A percentile compares a stretch with the other conserved stretches of the same genome.
Conservation (phyloP, 164 flowering plant species). For the Echeveria elegans region DNA sequence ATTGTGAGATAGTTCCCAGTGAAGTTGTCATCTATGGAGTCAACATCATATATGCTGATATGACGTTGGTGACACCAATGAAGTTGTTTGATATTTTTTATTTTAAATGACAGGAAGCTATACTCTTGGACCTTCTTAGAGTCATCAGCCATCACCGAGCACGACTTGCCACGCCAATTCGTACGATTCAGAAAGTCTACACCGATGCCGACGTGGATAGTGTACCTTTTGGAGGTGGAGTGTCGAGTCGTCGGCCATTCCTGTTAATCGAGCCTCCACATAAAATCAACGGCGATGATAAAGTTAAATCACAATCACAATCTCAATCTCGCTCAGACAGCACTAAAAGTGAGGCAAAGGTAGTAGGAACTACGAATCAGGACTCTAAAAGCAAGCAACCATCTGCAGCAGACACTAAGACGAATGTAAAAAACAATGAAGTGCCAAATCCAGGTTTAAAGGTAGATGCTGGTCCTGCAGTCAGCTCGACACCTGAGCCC, state of each 20-base stretch:
- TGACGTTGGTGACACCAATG: not conserved
- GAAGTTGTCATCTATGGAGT: not conserved
- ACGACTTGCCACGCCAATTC: constrained; percentile 91
- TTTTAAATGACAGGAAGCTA: constrained; percentile 59
- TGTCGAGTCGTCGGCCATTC: not conserved
- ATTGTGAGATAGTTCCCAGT: not conserved
- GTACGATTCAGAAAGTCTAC: constrained; percentile 40
- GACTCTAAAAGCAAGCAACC: constrained; percentile 17
- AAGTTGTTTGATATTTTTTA: not conserved
- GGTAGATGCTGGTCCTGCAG: not conserved
- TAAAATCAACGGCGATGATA: constrained; percentile 59
- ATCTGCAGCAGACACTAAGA: constrained; percentile 10
- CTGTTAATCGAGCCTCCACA: constrained; percentile 8
- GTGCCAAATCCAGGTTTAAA: not conserved
- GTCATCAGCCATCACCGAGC: constrained; percentile 95
- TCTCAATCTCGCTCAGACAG: constrained; percentile 38
- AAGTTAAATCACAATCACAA: constrained; percentile 39
- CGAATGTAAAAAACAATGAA: constrained; percentile 11
- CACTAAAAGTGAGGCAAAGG: constrained; percentile 15
- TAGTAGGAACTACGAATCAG: constrained; percentile 17
- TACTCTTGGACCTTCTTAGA: constrained; percentile 84
- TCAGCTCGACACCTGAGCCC: constrained; percentile 7
- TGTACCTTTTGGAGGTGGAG: constrained; percentile 35
- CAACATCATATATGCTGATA: not conserved
- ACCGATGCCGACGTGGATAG: constrained; percentile 64